These are phyloP conservation scores for Pestalotiopsis sp. DNA, from an alignment of 2,329 filamentous ascomycete genomes.

Conservation along the genomic window DNA sequence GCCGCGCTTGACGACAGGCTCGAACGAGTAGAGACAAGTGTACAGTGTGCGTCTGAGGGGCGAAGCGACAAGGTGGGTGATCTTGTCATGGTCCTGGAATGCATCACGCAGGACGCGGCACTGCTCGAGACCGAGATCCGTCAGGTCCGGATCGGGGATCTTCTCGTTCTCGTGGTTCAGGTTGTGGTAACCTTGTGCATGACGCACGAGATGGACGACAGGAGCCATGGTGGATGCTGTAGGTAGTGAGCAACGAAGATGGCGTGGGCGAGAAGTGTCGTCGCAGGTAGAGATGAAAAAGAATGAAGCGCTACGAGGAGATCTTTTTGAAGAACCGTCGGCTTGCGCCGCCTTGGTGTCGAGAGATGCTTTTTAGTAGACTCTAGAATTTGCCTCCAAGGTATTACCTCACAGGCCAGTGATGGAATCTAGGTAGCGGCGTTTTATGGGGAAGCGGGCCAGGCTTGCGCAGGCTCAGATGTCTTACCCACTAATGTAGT, in stretches of 20 bases:
- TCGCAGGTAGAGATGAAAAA: neutral
- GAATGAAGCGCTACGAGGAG: neutral
- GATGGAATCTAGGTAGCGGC: neutral
- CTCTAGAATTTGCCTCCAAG: neutral
- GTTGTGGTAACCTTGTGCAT: constrained; percentile 83
- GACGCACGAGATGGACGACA: constrained; percentile 70
- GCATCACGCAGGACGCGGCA: constrained; percentile 62
- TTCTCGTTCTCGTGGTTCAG: constrained; percentile 68
- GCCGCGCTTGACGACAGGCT: constrained; percentile 48
- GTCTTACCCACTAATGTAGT: neutral
- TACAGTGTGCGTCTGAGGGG: constrained; percentile 81
- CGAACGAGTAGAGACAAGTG: constrained; percentile 74
- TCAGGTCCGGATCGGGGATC: constrained; percentile 79
- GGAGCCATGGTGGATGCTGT: constrained; percentile 43
- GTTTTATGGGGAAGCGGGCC: constrained; percentile 6
- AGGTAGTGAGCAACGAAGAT: neutral
- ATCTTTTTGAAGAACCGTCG: neutral
- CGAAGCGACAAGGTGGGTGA: constrained; percentile 76
- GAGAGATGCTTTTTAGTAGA: neutral
- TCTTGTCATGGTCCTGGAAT: constrained; percentile 67
- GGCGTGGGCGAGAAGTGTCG: neutral
- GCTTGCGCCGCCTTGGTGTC: neutral
- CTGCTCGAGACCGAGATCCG: constrained; percentile 74
- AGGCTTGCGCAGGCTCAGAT: neutral
- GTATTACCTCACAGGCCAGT: neutral